Conservation (phyloP, 1,284 basidiomycete genomes). For the Xerocomus minutiporus region DNA sequence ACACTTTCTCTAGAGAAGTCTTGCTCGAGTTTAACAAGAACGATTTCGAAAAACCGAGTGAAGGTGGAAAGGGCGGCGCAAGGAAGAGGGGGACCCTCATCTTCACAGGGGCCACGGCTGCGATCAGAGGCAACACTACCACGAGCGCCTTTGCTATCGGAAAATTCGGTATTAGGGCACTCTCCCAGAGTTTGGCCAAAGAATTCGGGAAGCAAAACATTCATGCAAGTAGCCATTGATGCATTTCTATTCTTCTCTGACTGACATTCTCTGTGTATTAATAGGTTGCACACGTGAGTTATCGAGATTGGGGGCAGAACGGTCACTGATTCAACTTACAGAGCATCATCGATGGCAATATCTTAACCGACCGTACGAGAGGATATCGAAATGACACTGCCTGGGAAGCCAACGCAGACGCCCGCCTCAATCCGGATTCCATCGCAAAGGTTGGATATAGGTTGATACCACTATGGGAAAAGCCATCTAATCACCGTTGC, state of each 20-base stretch:
- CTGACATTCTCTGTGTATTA: constrained; percentile 4
- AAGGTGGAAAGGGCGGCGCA: constrained; percentile 34
- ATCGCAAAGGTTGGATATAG: constrained; percentile 49
- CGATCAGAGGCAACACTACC: constrained; percentile 56
- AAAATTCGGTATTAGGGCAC: constrained; percentile 62
- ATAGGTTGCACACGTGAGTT: constrained; percentile 60
- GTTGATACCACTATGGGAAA: not conserved
- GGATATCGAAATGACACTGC: constrained; percentile 32
- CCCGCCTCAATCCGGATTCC: constrained; percentile 53
- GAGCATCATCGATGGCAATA: constrained; percentile 61
- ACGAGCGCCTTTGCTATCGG: constrained; percentile 68
- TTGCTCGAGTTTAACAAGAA: constrained; percentile 63
- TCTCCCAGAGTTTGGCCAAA: constrained; percentile 73
- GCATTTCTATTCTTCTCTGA: not conserved
- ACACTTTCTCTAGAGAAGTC: constrained; percentile 63
- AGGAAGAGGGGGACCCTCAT: constrained; percentile 63
- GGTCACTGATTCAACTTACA: constrained; percentile 24
- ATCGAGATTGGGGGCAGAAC: not conserved
- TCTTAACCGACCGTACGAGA: constrained; percentile 45
- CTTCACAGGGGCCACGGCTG: constrained; percentile 76
- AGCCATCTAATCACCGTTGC: constrained; percentile 20
- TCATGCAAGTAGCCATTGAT: constrained; percentile 44
- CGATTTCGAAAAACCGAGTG: constrained; percentile 37
- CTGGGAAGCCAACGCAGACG: constrained; percentile 45
- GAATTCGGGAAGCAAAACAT: constrained; percentile 79